These are phyloP conservation scores for Suillus tomentosus DNA, from an alignment of 768 basidiomycete genomes.

Conservation along the genomic window DNA sequence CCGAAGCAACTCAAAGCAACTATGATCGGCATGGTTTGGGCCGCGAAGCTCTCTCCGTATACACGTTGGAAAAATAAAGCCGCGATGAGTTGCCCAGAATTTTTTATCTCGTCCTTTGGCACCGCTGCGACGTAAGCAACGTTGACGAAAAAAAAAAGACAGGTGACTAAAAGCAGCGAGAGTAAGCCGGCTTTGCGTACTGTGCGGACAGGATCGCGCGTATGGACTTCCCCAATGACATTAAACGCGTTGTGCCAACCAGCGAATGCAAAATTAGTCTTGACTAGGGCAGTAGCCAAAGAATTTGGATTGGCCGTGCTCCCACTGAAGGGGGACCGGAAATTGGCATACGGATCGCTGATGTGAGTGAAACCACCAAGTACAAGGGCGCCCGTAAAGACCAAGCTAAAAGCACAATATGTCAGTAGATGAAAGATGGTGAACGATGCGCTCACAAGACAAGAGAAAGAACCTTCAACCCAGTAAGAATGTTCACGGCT, in stretches of 20 bases:
- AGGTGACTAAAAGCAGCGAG: constrained; percentile 44
- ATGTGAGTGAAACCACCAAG: constrained; percentile 29
- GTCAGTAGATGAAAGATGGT: not conserved
- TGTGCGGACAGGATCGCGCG: constrained; percentile 44
- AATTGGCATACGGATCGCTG: constrained; percentile 32
- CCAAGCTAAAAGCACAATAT: constrained; percentile 20
- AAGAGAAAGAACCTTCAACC: constrained; percentile 27
- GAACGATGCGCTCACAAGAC: constrained; percentile 18
- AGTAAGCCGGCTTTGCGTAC: constrained; percentile 46
- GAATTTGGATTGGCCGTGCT: constrained; percentile 25
- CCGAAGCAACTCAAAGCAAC: constrained; percentile 45
- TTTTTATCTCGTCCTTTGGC: constrained; percentile 44
- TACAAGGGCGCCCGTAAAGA: constrained; percentile 26
- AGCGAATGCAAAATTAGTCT: constrained; percentile 30
- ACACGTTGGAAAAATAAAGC: constrained; percentile 53
- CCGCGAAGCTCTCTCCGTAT: constrained; percentile 42
- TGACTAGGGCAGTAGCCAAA: constrained; percentile 29
- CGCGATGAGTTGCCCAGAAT: constrained; percentile 47
- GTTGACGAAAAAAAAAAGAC: constrained; percentile 51
- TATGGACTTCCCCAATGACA: constrained; percentile 43
- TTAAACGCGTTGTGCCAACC: constrained; percentile 47
- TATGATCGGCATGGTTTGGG: constrained; percentile 39
- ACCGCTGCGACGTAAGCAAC: constrained; percentile 41
- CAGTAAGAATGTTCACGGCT: constrained; percentile 24
- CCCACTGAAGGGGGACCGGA: constrained; percentile 30